Percentiles rank a stretch among this genome's conserved stretches.
Conservation (phyloP, 176 grass and related monocot species). For the Carex scoparia region DNA sequence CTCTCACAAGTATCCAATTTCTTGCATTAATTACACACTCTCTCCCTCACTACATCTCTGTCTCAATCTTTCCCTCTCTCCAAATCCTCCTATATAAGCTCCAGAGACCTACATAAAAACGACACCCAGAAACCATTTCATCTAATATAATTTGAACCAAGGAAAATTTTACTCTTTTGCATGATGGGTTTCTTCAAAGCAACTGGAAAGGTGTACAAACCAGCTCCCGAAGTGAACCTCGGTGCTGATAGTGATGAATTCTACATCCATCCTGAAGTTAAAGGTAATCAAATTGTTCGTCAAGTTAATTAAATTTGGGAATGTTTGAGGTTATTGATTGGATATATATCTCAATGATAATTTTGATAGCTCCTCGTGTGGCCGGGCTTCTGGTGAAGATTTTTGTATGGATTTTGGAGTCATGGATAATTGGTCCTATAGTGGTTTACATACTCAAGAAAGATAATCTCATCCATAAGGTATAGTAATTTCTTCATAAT, state of each 20-base stretch:
- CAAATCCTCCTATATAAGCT: constrained; percentile 39
- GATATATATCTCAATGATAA: not conserved
- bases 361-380: constrained; percentile 59
- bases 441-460: constrained; percentile 52
- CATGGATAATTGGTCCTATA: constrained; percentile 44
- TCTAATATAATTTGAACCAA: constrained; percentile 13
- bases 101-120: not conserved
- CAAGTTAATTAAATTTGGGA: not conserved
- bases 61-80: not conserved
- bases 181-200: constrained; percentile 55
- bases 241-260: constrained; percentile 53
- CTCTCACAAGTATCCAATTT: constrained; percentile 20
- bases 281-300: constrained; percentile 34
- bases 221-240: constrained; percentile 53
- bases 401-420: constrained; percentile 75
- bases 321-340: not conserved
- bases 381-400: constrained; percentile 74
- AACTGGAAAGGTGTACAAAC: constrained; percentile 61
- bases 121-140: not conserved
- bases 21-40: constrained; percentile 25
- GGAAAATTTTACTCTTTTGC: not conserved
- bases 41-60: constrained; percentile 3
- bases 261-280: constrained; percentile 70
- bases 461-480: constrained; percentile 80
- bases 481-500: constrained; percentile 13